Evolutionary conservation across 2,329 filamentous ascomycete species (phyloP).

Genomic region (Neodidymelliopsis sp.): DNA sequence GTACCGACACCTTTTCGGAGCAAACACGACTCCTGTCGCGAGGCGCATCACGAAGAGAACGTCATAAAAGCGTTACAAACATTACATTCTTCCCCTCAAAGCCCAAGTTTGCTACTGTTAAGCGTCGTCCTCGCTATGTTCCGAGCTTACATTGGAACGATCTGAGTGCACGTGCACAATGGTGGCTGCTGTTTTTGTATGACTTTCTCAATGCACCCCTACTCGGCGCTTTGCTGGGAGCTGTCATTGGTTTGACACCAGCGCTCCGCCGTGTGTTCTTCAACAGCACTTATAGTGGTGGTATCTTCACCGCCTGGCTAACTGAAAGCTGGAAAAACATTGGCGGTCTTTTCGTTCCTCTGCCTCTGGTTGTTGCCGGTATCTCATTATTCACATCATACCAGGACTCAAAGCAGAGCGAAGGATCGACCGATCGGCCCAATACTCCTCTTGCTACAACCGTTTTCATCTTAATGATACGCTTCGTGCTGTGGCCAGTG

Average conservation of each 20-base stretch:
- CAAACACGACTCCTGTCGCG: slow-evolving; percentile 23
- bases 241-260: slow-evolving; percentile 37
- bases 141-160: slow-evolving; percentile 30
- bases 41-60: slow-evolving; percentile 1
- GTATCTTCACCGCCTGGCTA: slow-evolving; percentile 41
- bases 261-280: slow-evolving; percentile 38
- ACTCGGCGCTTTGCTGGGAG: slow-evolving; percentile 36
- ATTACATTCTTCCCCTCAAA: slow-evolving; percentile 44
- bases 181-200: slow-evolving; percentile 42
- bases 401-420: slow-evolving; percentile 24
- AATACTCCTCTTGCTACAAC: slow-evolving; percentile 28
- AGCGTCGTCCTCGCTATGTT: slow-evolving; percentile 38
- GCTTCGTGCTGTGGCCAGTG: slow-evolving; percentile 40
- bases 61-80: slow-evolving; percentile 26
- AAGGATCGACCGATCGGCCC: neutral
- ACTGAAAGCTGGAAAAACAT: slow-evolving; percentile 41
- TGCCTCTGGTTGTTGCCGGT: slow-evolving; percentile 40
- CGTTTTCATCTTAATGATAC: slow-evolving; percentile 32
- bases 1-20: slow-evolving; percentile 7
- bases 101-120: slow-evolving; percentile 31
- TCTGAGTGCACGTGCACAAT: slow-evolving; percentile 33
- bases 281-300: slow-evolving; percentile 32
- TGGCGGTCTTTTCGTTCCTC: slow-evolving; percentile 36
- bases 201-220: slow-evolving; percentile 44
- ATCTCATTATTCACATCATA: slow-evolving; percentile 38